Evolutionary conservation across 2,329 filamentous ascomycete species (phyloP).

Genomic region (Neonectria coccinea): DNA sequence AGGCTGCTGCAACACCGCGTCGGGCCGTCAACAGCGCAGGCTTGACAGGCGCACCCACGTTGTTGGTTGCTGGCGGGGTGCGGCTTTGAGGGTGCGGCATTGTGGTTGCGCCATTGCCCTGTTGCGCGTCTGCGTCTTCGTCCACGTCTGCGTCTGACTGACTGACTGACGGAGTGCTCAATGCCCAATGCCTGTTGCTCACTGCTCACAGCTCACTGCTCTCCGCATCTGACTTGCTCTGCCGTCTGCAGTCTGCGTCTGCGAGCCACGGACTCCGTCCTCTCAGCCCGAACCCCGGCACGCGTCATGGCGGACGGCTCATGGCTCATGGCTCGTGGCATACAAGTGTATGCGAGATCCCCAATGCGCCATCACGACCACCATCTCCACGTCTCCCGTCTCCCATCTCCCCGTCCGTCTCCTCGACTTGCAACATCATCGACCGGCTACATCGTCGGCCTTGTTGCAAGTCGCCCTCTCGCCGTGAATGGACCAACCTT

Average conservation of each 20-base stretch:
- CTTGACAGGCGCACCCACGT: constrained; percentile 12
- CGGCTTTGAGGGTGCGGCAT: too few species aligned
- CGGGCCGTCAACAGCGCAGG: constrained; percentile 23
- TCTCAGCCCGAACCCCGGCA: neutral
- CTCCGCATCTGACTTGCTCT: neutral
- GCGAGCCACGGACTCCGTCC: neutral
- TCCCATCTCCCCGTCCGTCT: too few species aligned
- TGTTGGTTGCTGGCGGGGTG: neutral
- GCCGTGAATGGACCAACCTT: constrained; percentile 21
- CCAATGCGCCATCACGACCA: neutral
- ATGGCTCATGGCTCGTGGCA: constrained; percentile 8
- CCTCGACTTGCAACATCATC: neutral
- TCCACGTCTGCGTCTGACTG: neutral
- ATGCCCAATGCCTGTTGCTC: constrained; percentile 2
- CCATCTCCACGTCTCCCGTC: neutral
- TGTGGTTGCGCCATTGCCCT: neutral
- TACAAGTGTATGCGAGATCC: constrained; percentile 42
- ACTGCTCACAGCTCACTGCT: neutral
- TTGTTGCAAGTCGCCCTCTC: neutral
- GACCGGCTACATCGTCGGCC: neutral
- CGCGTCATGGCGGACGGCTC: neutral
- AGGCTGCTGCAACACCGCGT: constrained; percentile 17
- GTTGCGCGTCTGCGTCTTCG: neutral
- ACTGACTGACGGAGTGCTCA: neutral
- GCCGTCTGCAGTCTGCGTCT: neutral